A percentile compares a stretch with the other conserved stretches of the same genome.
Evolutionary conservation across 1,139 yeast genomes (phyloP).

Genomic region (Kodamaea plutei): DNA sequence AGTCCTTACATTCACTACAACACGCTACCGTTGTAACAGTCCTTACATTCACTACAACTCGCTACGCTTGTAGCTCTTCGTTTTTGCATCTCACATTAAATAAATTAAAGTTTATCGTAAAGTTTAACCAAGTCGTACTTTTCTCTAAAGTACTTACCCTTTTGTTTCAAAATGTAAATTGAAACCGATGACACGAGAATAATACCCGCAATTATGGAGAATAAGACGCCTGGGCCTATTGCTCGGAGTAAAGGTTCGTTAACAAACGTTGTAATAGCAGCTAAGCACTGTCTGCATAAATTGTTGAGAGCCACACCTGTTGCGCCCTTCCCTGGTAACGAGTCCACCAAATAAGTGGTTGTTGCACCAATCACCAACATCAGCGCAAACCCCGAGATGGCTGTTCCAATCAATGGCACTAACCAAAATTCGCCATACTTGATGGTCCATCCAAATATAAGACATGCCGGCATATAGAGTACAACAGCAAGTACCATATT

Average conservation of each 20-base stretch:
- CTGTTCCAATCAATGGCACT: constrained; percentile 72
- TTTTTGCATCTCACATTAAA: too few species aligned
- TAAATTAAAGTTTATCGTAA: constrained; percentile 41
- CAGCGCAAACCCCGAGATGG: constrained; percentile 75
- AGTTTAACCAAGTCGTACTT: constrained; percentile 56
- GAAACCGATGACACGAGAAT: constrained; percentile 42
- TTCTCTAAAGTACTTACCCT: constrained; percentile 64
- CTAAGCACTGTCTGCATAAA: constrained; percentile 65
- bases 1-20: too few species aligned
- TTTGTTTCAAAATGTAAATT: constrained; percentile 48
- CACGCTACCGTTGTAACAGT: too few species aligned
- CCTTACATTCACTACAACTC: too few species aligned
- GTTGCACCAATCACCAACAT: constrained; percentile 84
- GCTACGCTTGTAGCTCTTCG: too few species aligned
- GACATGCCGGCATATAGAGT: constrained; percentile 58
- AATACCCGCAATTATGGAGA: constrained; percentile 60
- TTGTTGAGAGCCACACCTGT: constrained; percentile 86
- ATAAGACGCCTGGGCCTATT: constrained; percentile 69
- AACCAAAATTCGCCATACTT: constrained; percentile 68
- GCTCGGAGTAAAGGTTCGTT: constrained; percentile 63
- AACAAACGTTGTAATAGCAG: constrained; percentile 72
- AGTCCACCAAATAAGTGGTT: constrained; percentile 77
- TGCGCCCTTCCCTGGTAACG: constrained; percentile 84
- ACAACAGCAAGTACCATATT: constrained; percentile 65
- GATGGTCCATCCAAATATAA: constrained; percentile 82